Base-by-base conservation (phyloP, 2,329 filamentous ascomycete genomes). In the Aschersonia sp. region DNA sequence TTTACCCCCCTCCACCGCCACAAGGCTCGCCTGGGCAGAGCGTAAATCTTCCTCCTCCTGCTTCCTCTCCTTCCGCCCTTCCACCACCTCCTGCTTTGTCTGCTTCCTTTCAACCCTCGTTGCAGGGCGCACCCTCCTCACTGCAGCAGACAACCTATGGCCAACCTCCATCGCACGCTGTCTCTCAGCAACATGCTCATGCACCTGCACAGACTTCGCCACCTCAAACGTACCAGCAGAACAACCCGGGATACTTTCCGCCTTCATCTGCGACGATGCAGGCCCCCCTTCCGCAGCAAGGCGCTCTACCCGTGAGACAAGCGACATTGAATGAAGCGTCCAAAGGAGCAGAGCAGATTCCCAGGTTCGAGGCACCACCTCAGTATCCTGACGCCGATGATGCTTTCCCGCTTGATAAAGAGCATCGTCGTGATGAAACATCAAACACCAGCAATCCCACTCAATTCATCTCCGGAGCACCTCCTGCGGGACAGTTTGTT, bases 401-500 rank as follows among this genome's bases (percentile, higher is more conserved):
- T 30, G 32, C 49, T 5, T 63, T 60, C 48, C 58, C 58, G 31
- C 30, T 51, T 28, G 64, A 64, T 51, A 67, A 63, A 54, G 10
- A 35, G 30, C 42, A 42, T 31, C 48, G 48, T 32, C 54, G 53
- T 31, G 58, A 53, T 43, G 52, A 56, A 47, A 58, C 55, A 32
- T 46, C 52, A 30, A 54, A 56, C 50, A 55, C 50, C 30, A 53
- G 44, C 45, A 51, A 50, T 32, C 54, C 62, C 12, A 53, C 60
- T 31, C 61, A 64, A 52, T 59, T 67, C 44, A 58, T 64, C 28
- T 59, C 60, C 9, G 64, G 64, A 31, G 70, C 67, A 4, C 71
- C 68, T 9, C 59, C 65, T 5, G 64, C 68, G 12, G 64, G 66
- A 32, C 75, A 84, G 49, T 89, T 91, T 53, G 62, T 72, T 5